Base-by-base conservation (phyloP, 2,329 filamentous ascomycete genomes). In the Trichoderma sp. region DNA sequence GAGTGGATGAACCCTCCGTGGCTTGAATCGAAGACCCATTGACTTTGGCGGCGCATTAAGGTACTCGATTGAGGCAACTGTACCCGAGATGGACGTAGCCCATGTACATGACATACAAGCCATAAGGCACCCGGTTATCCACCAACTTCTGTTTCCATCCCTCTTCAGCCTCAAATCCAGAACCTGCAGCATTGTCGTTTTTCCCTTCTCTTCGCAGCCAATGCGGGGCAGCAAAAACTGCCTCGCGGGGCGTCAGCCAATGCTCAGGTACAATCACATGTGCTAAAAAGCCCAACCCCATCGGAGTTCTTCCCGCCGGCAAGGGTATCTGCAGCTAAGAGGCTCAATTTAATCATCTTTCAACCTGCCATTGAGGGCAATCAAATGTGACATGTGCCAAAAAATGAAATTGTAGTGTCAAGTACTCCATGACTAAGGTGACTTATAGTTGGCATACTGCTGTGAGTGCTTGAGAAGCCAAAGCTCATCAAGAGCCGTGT, bases 211-310 rank as follows among this genome's bases (percentile, higher is more conserved):
- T 9, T 45, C 18, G 6, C 27, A 50, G 4, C 12, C 68, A 50
- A 71, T 71, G 68, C 56, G 68, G 68, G 68, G 68, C 56, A 24
- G 7, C 35, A 33, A 63, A 63, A 33, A 63, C 68, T 71, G 68
- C 68, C 68, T 71, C 56, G 68, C 68, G 56, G 68, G 68, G 56
- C 18, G 16, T 71, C 63, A 14, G 14, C 8, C 16, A 7, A 35
- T 24, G 5, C 29, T 38, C 31, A 56, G 50, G 21, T 27, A 27
- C 53, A 50, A 41, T 31, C 41, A 29, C 50, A 67, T 11, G 38
- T 59, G 12, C 45, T 31, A 56, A 56, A n/a, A 6, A 35, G 29
- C 45, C 29, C 41, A 59, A 27, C 29, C 31, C 7, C 45, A 21
- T 59, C 45, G 29, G n/a, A 59, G n/a, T 33, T 68, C 45, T 59